Evolutionary conservation across 1,284 basidiomycete genomes (phyloP), one percentile per base, ranked within the genome.

Genomic region (Sporisorium reilianum): DNA sequence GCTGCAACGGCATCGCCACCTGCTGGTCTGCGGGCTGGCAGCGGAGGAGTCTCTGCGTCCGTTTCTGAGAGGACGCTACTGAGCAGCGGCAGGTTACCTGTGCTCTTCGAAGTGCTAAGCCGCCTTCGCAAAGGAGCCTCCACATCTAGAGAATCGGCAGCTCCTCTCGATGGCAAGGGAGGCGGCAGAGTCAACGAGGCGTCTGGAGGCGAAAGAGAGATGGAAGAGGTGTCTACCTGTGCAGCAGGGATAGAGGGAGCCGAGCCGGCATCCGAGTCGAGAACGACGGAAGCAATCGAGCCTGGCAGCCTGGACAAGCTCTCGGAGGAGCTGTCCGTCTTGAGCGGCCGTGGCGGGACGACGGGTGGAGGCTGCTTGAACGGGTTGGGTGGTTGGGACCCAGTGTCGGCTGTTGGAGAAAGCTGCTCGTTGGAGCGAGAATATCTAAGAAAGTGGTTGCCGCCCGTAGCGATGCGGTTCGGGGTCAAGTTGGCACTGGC

Each of bases 391-490:
- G 58, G 38, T n/a, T 62, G 26, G 20, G 55, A 41, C 1, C 44
- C 52, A 1, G 20, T 25, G 9, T 55, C 60, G 9, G 44, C 54
- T 3, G 57, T 48, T 3, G 71, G 71, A 4, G 71, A 74, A 7
- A 74, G 58, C 50, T 64, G 65, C 51, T 68, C 71, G 40, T 74
- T 74, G 11, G 71, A 74, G n/a, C 71, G 54, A 23, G 71, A 74
- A 28, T 69, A 63, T 28, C 68, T 74, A 51, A 74, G 59, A 14
- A 74, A 74, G 23, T 74, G 71, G 10, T 36, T 40, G 23, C 61
- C 41, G 3, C 65, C 55, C 0, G 65, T 69, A 5, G 48, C 23
- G 34, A 68, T 51, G 30, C 65, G 71, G n/a, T 28, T 51, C 2
- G 71, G 71, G 3, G 51, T 51, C 25, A 48, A 9, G 18, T 45